phyloP scores from a whole-genome alignment of 352 stramenopile genomes.

The Phytophthora quininea region DNA sequence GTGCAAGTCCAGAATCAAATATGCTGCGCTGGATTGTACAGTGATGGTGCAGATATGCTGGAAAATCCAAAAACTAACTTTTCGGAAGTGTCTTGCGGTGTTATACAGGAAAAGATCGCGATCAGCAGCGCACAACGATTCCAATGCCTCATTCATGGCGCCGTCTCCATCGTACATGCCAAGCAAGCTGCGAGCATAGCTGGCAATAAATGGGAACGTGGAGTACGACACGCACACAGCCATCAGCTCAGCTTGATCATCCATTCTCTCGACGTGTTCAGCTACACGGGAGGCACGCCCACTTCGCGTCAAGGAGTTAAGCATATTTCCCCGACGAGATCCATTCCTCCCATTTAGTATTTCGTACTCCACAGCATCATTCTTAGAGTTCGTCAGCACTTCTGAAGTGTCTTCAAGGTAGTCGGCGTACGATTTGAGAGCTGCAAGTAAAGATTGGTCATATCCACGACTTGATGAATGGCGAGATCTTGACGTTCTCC shows the following conservation, averaged over 20 bases:
- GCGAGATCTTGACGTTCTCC: slow-evolving; percentile 27
- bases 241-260: slow-evolving; percentile 74
- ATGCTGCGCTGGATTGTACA: slow-evolving; percentile 72
- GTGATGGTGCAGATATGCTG: slow-evolving; percentile 83
- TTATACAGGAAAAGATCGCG: slow-evolving; percentile 75
- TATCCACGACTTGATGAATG: slow-evolving; percentile 48
- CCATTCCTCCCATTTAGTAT: slow-evolving; percentile 17
- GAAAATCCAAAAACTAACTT: slow-evolving; percentile 82
- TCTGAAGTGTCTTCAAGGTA: slow-evolving; percentile 57
- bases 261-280: slow-evolving; percentile 75
- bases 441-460: slow-evolving; percentile 64
- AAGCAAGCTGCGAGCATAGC: slow-evolving; percentile 78
- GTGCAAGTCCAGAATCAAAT: slow-evolving; percentile 81
- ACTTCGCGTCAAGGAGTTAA: slow-evolving; percentile 77
- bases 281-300: slow-evolving; percentile 56
- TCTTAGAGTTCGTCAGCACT: slow-evolving; percentile 17
- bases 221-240: slow-evolving; percentile 80
- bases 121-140: slow-evolving; percentile 57
- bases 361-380: slow-evolving; percentile 38
- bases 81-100: slow-evolving; percentile 70
- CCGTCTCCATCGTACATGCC: slow-evolving; percentile 73
- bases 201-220: slow-evolving; percentile 87
- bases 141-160: slow-evolving; percentile 63
- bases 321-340: slow-evolving; percentile 39
- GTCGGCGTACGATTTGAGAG: slow-evolving; percentile 73